A percentile compares a stretch with the other conserved stretches of the same genome.
Evolutionary conservation across 495 filamentous ascomycete genomes (phyloP).

Genomic region (Penicillium paxilli): DNA sequence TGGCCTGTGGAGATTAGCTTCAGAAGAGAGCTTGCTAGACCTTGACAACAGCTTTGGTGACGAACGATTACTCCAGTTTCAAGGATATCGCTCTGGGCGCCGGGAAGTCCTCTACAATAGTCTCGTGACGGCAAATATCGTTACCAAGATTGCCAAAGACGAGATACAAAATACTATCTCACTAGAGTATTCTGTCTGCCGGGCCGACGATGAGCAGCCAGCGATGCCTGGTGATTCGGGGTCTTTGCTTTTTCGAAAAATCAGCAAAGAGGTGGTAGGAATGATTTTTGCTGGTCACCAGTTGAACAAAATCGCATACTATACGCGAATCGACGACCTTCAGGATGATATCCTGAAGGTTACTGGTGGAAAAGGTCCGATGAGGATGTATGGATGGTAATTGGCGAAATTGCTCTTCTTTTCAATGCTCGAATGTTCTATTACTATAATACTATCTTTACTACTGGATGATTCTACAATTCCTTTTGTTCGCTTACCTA

Average conservation of each 20-base stretch:
- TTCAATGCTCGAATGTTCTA: too few relatives aligned
- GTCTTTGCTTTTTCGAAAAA: not conserved
- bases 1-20: not conserved
- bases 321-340: conserved; percentile 1
- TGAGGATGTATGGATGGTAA: conserved; percentile 1
- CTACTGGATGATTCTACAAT: too few relatives aligned
- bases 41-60: not conserved
- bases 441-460: too few relatives aligned
- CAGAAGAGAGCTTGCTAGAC: not conserved
- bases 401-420: too few relatives aligned
- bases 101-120: not conserved
- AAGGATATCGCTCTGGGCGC: conserved; percentile 3
- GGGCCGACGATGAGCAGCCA: not conserved
- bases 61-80: not conserved
- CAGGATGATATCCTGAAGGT: not conserved
- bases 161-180: not conserved
- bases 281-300: not conserved
- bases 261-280: not conserved
- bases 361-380: not conserved
- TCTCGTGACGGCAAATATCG: not conserved
- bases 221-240: not conserved
- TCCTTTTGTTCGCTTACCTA: too few relatives aligned
- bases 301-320: not conserved
- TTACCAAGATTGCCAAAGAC: not conserved
- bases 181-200: not conserved